These are phyloP conservation scores for Grosmannia penicillata DNA, from an alignment of 2,329 filamentous ascomycete species.

Conservation along the genomic window DNA sequence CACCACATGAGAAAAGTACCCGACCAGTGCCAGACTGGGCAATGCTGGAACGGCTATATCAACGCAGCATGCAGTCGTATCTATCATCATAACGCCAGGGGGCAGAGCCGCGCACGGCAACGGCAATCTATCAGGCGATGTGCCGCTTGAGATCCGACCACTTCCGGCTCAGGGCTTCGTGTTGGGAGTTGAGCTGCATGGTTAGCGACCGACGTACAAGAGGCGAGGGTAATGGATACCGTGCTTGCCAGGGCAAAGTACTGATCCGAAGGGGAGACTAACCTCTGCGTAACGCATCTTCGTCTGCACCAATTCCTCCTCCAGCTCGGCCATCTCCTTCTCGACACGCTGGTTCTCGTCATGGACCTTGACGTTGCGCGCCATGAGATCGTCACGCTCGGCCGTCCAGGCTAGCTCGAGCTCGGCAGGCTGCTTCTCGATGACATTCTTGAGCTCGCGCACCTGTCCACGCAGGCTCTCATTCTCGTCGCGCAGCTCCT, in stretches of 20 bases:
- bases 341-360: constrained; percentile 82
- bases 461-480: constrained; percentile 79
- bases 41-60: too few species aligned
- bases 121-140: constrained; percentile 21
- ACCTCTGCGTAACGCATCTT: constrained; percentile 96
- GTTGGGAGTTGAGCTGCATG: constrained; percentile 50
- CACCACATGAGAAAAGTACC: too few species aligned
- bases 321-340: constrained; percentile 81
- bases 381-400: constrained; percentile 86
- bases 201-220: too few species aligned
- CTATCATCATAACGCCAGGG: too few species aligned
- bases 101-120: background rate
- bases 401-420: constrained; percentile 67
- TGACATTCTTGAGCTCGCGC: constrained; percentile 67
- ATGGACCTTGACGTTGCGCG: constrained; percentile 82
- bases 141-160: constrained; percentile 59
- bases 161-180: constrained; percentile 61
- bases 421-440: constrained; percentile 79
- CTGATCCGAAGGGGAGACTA: too few species aligned
- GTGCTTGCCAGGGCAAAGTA: too few species aligned
- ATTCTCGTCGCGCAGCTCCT: constrained; percentile 76
- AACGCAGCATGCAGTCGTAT: too few species aligned
- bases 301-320: constrained; percentile 78
- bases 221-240: too few species aligned
- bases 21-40: too few species aligned